Conservation (phyloP, 1,284 basidiomycete species). For the Agaricales sp. region DNA sequence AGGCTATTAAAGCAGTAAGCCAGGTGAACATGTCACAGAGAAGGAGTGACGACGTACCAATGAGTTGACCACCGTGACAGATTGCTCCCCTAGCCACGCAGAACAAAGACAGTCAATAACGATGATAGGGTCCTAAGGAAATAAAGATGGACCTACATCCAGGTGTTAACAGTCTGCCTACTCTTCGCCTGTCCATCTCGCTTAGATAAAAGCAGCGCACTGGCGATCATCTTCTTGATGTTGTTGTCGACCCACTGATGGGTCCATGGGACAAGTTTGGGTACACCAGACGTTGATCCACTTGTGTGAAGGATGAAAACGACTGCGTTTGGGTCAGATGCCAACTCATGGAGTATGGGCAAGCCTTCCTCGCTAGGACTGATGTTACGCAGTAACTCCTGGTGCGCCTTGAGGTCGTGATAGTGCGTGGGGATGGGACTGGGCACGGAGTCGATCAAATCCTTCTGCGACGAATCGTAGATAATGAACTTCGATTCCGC, state of each 20-base stretch:
- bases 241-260: not conserved
- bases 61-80: not conserved
- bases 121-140: not conserved
- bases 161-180: not conserved
- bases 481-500: not conserved
- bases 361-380: not conserved
- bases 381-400: not conserved
- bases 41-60: not conserved
- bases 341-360: not conserved
- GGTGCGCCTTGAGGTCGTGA: not conserved
- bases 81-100: not conserved
- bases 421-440: not conserved
- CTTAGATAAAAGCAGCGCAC: not conserved
- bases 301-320: not conserved
- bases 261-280: not conserved
- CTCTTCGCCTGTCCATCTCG: not conserved
- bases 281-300: not conserved
- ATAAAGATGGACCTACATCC: not conserved
- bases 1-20: not conserved
- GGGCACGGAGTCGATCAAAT: not conserved
- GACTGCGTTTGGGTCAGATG: not conserved
- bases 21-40: not conserved
- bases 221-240: not conserved
- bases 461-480: not conserved
- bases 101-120: not conserved